Evolutionary conservation across 1,284 basidiomycete species (phyloP), one percentile per base, ranked within the genome.

Genomic region (Trametes hirsuta): DNA sequence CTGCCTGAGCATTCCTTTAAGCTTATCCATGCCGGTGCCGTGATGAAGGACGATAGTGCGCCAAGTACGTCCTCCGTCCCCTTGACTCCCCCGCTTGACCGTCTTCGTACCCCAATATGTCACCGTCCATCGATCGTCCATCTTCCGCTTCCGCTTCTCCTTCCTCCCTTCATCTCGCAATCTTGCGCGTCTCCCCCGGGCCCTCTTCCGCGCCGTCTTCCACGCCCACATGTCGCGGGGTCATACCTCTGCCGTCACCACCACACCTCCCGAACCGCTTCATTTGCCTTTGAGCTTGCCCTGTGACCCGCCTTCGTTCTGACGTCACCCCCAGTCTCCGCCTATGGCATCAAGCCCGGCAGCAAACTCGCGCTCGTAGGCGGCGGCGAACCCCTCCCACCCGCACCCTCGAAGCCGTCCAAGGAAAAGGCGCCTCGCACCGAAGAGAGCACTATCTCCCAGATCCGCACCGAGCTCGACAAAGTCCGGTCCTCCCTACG

Each of bases 1-100:
- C 80, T 93, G 6, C 80, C 84, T 0, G 72, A 72, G 39, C 66
- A 80, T 66, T 80, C 81, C n/a, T 91, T 93, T 80, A 90, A 91
- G 71, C 81, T 94, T 71, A 83, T 94, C 58, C 87, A 90, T 72
- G 82, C 86, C 42, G 91, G 91, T 45, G 91, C 88, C 5, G 80
- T 93, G 68, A 88, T 93, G 84, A 88, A 86, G 64, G 90, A 93
- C 69, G 87, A 94, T 69, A 76, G 77, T 61, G 86, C 84, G 4
- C 84, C 82, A 45, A 77, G 87, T 91, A 68, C 69, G 84, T 82
- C 53, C 47, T 22, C 42, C 47, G 12, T 42, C 44, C 21, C 35
- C 30, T 22, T 57, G 60, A 48, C 30, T 53, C 39, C 53, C 50
- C 56, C 45, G 42, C 58, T 48, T 34, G 18, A 34, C 44, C 47